Percentiles rank a stretch among this genome's conserved stretches.
phyloP scores from a whole-genome alignment of 306 rosid species.

The Malus domestica region DNA sequence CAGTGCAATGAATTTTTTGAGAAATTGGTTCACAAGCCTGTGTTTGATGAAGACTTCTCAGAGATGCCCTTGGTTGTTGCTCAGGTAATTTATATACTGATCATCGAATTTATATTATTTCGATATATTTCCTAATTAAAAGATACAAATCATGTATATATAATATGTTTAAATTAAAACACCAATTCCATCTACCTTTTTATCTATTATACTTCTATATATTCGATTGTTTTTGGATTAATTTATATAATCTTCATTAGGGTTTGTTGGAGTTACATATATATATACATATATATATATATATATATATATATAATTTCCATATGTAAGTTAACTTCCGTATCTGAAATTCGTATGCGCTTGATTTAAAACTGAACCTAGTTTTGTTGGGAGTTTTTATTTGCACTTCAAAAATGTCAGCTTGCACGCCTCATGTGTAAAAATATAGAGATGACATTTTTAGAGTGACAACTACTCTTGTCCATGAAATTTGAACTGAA shows the following conservation, averaged over 20 bases:
- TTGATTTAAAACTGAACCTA: neutral
- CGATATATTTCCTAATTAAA: neutral
- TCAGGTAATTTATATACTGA: slow-evolving; percentile 42
- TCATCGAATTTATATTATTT: neutral
- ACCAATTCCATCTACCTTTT: neutral
- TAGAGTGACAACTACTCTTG: neutral
- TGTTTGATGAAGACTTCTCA: slow-evolving; percentile 46
- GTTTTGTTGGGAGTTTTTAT: neutral
- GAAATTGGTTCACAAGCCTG: slow-evolving; percentile 51
- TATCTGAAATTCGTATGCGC: neutral
- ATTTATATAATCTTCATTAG: neutral
- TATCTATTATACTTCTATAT: neutral
- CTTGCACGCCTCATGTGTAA: neutral
- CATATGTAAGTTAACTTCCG: neutral
- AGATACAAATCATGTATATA: neutral
- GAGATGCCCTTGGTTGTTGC: slow-evolving; percentile 66
- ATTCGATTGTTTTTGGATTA: neutral
- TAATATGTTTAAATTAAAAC: neutral
- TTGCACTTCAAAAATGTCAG: neutral
- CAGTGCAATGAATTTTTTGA: slow-evolving; percentile 51
- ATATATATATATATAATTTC: no score
- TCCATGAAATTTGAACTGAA: no score
- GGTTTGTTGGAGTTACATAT: neutral
- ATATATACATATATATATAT: no score
- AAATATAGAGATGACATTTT: neutral